These are phyloP conservation scores for Jatropha podagrica DNA, from an alignment of 441 rosid genomes.

Conservation along the genomic window DNA sequence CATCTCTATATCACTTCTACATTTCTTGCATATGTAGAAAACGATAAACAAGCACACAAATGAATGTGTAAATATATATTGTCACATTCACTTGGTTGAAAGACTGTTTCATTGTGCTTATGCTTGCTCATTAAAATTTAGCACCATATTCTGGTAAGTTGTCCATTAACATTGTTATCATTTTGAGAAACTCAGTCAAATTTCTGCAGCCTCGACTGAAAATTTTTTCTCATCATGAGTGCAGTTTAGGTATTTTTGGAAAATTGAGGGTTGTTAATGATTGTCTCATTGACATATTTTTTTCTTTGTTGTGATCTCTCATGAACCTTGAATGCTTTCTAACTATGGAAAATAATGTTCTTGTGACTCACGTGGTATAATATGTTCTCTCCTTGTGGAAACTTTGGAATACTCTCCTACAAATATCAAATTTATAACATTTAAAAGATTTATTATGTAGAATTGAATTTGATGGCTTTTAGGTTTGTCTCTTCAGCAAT, in stretches of 20 bases:
- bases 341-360: not conserved
- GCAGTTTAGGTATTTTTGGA: not conserved
- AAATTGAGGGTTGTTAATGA: not conserved
- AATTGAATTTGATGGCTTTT: constrained; percentile 18
- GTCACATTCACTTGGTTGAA: not conserved
- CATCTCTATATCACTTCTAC: not conserved
- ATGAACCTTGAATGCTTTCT: not conserved
- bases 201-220: not conserved
- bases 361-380: not conserved
- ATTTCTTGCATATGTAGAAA: not conserved
- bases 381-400: not conserved
- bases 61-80: not conserved
- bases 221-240: not conserved
- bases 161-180: not conserved
- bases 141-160: not conserved
- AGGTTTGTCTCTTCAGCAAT: constrained; percentile 28
- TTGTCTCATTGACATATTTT: not conserved
- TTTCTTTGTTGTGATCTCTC: not conserved
- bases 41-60: not conserved
- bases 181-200: not conserved
- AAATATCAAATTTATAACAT: not conserved
- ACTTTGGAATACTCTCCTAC: not conserved
- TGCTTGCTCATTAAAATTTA: not conserved
- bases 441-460: not conserved
- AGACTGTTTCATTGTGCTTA: not conserved